Percentiles rank a stretch among this genome's conserved stretches.
Conservation (phyloP, 176 grass and related monocot genomes). For the Avena insularis region DNA sequence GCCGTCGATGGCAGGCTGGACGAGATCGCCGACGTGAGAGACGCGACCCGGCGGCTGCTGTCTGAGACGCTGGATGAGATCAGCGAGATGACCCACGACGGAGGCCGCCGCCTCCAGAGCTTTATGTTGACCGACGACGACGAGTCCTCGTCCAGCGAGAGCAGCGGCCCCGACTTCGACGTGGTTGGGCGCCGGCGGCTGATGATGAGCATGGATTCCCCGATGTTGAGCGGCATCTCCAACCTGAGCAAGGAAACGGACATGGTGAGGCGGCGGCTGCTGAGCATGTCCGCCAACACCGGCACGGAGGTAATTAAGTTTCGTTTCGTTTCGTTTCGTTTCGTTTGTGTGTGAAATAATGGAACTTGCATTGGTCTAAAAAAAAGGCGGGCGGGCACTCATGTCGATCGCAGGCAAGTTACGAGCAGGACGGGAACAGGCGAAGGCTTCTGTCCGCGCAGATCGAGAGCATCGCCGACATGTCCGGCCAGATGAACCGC, state of each 20-base stretch:
- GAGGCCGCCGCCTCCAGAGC: conserved; percentile 27
- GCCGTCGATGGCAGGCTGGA: not conserved
- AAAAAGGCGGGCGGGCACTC: too few species aligned
- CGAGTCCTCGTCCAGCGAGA: not conserved
- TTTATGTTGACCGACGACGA: not conserved
- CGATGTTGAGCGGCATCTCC: not conserved
- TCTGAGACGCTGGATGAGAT: conserved; percentile 49
- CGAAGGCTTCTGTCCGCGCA: conserved; percentile 21
- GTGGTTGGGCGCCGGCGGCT: not conserved
- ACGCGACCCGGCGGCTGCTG: conserved; percentile 34
- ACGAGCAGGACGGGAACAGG: not conserved
- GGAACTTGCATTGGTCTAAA: too few species aligned
- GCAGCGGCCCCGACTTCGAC: not conserved
- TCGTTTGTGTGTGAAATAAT: too few species aligned
- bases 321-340: too few species aligned
- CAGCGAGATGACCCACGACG: conserved; percentile 41
- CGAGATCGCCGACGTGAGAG: conserved; percentile 22
- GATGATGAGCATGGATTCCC: not conserved
- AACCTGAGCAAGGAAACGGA: not conserved
- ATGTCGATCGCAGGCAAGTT: not conserved
- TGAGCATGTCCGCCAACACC: conserved; percentile 15
- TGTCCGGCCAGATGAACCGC: conserved; percentile 41
- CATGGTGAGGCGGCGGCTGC: conserved; percentile 20
- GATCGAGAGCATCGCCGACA: conserved; percentile 41
- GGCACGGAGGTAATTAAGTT: not conserved